phyloP scores from a whole-genome alignment of 2,329 filamentous ascomycete species.

The Colletotrichum acutatum region DNA sequence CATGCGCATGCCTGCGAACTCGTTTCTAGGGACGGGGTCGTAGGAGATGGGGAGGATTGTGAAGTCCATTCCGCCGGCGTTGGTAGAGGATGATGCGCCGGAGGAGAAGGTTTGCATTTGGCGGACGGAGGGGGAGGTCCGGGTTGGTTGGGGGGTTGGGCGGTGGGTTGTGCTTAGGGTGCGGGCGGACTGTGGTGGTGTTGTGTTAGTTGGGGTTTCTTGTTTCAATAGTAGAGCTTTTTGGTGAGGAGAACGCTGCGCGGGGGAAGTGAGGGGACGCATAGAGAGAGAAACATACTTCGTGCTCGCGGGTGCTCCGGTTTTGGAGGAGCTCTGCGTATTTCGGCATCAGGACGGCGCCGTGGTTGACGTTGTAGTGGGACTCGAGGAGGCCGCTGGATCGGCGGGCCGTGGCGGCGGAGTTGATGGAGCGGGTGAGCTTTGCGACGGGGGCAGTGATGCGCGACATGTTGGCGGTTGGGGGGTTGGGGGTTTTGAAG shows the following conservation, averaged over 20 bases:
- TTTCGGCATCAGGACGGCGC: constrained; percentile 56
- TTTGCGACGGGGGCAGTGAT: constrained; percentile 61
- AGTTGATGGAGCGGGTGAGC: constrained; percentile 58
- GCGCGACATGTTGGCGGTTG: constrained; percentile 54
- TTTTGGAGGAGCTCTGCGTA: constrained; percentile 58
- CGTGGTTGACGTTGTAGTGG: constrained; percentile 44
- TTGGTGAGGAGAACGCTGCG: not conserved
- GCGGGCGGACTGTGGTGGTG: constrained; percentile 46
- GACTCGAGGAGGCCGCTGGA: constrained; percentile 45
- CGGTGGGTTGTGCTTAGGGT: constrained; percentile 59
- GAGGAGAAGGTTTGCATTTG: constrained; percentile 73
- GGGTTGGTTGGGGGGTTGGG: constrained; percentile 56
- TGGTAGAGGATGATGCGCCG: constrained; percentile 48
- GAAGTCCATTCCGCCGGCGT: constrained; percentile 57
- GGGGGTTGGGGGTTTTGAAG: not conserved
- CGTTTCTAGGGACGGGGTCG: constrained; percentile 42
- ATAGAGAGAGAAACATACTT: constrained; percentile 48
- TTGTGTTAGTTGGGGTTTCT: constrained; percentile 25
- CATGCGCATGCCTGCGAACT: constrained; percentile 59
- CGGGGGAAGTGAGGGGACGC: not conserved
- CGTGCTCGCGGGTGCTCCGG: constrained; percentile 47
- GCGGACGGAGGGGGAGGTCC: constrained; percentile 51
- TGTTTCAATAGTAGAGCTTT: not conserved
- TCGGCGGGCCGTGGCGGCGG: constrained; percentile 50
- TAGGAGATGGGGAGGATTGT: constrained; percentile 62